Conservation (phyloP, 179 eudicot genomes). For the Spergularia azorica region DNA sequence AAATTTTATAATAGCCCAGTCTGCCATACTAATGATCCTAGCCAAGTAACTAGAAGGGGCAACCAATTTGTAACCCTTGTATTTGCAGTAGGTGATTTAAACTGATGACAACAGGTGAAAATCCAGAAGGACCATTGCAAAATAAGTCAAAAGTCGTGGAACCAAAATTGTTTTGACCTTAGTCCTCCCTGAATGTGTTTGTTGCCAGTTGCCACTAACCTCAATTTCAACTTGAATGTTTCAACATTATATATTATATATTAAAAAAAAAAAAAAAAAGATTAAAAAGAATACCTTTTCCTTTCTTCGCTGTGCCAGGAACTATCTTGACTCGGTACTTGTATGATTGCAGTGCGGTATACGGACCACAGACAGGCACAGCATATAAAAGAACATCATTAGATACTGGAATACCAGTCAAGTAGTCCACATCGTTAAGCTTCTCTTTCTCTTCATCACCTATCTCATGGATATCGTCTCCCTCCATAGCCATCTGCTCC, state of each 20-base stretch:
- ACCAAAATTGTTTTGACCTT: neutral
- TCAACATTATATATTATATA: too few relatives aligned
- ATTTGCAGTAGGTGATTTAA: too few relatives aligned
- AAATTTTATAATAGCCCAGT: neutral
- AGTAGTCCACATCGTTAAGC: constrained; percentile 86
- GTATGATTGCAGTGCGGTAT: constrained; percentile 74
- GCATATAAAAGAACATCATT: constrained; percentile 89
- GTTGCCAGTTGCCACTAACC: neutral
- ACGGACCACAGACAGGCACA: constrained; percentile 97
- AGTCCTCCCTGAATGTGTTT: neutral
- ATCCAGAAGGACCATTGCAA: neutral
- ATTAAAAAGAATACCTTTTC: constrained; percentile 67
- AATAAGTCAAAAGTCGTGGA: neutral
- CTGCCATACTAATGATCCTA: neutral
- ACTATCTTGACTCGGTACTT: constrained; percentile 89
- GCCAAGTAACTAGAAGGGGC: neutral
- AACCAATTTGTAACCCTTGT: neutral
- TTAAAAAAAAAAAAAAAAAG: neutral
- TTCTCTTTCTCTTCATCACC: constrained; percentile 93
- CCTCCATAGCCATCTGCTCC: constrained; percentile 83
- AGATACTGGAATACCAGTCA: constrained; percentile 85
- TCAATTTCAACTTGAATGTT: neutral
- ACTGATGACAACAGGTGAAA: neutral
- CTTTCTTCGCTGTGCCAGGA: constrained; percentile 92
- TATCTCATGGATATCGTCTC: constrained; percentile 95